These are phyloP conservation scores for Ogataea hybrid DNA, from an alignment of 1,139 yeast genomes.

Conservation along the genomic window DNA sequence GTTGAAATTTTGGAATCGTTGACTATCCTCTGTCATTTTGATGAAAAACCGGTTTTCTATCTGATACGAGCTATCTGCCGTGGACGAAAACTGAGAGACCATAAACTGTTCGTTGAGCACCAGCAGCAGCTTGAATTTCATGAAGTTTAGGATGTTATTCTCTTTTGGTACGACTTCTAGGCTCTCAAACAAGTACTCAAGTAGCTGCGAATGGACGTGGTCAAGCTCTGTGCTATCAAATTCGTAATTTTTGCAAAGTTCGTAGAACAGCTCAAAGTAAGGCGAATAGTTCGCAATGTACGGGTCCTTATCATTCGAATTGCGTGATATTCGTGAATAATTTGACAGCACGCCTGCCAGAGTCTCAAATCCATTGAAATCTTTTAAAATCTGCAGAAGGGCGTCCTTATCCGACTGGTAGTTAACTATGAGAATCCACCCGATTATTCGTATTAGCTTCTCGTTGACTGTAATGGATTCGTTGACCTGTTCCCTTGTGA, in stretches of 20 bases:
- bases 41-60: conserved; percentile 33
- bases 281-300: conserved; percentile 35
- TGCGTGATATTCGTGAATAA: conserved; percentile 22
- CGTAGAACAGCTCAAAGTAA: conserved; percentile 52
- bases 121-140: conserved; percentile 70
- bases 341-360: conserved; percentile 26
- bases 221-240: conserved; percentile 43
- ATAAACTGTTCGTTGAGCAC: conserved; percentile 83
- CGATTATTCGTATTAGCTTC: conserved; percentile 35
- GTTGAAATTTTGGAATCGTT: conserved; percentile 46
- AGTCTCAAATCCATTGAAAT: conserved; percentile 47
- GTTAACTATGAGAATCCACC: conserved; percentile 49
- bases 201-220: conserved; percentile 49
- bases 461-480: conserved; percentile 26
- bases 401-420: conserved; percentile 39
- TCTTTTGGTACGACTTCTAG: conserved; percentile 51
- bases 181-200: conserved; percentile 51
- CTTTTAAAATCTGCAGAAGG: conserved; percentile 44
- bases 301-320: conserved; percentile 27
- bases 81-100: conserved; percentile 47
- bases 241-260: conserved; percentile 46
- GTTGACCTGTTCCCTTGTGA: conserved; percentile 22
- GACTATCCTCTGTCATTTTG: conserved; percentile 22
- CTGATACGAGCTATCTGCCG: conserved; percentile 12
- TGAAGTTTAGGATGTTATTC: conserved; percentile 64